Conservation (phyloP, 2,329 filamentous ascomycete species). For the Parafenestella ontariensis region DNA sequence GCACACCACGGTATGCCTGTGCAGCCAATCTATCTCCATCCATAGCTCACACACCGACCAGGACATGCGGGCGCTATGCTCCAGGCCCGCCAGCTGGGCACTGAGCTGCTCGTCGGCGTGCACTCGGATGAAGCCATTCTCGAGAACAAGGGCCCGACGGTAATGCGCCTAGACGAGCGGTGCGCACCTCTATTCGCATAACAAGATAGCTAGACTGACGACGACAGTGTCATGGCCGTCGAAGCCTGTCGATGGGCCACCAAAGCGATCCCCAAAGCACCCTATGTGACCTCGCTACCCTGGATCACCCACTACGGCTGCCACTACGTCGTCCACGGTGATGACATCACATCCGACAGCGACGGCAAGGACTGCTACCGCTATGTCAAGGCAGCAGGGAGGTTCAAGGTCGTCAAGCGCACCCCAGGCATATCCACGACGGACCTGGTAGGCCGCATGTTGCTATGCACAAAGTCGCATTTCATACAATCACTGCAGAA, state of each 20-base stretch:
- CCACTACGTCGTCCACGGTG: conserved; percentile 93
- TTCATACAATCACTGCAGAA: conserved; percentile 83
- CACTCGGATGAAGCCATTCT: conserved; percentile 96
- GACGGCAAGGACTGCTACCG: conserved; percentile 96
- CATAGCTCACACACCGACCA: conserved; percentile 48
- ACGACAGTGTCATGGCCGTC: conserved; percentile 77
- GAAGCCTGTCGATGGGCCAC: conserved; percentile 97
- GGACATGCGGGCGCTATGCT: conserved; percentile 97
- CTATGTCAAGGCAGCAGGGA: conserved; percentile 90
- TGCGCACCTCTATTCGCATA: conserved; percentile 40
- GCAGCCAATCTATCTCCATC: neutral
- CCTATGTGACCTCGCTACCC: conserved; percentile 90
- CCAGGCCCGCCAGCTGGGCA: conserved; percentile 89
- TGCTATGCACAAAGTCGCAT: conserved; percentile 92
- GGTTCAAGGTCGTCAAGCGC: conserved; percentile 96
- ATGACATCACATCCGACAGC: conserved; percentile 95
- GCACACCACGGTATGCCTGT: conserved; percentile 80
- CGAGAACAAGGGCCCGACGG: conserved; percentile 96
- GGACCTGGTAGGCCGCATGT: conserved; percentile 96
- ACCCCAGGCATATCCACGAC: conserved; percentile 97
- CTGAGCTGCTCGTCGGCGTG: conserved; percentile 87
- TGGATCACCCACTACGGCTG: conserved; percentile 98
- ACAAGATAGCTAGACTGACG: conserved; percentile 17
- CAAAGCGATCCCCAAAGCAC: conserved; percentile 79
- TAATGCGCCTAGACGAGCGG: conserved; percentile 94